These are phyloP conservation scores for Candida succiphila DNA, from an alignment of 805 yeast species.

Conservation along the genomic window DNA sequence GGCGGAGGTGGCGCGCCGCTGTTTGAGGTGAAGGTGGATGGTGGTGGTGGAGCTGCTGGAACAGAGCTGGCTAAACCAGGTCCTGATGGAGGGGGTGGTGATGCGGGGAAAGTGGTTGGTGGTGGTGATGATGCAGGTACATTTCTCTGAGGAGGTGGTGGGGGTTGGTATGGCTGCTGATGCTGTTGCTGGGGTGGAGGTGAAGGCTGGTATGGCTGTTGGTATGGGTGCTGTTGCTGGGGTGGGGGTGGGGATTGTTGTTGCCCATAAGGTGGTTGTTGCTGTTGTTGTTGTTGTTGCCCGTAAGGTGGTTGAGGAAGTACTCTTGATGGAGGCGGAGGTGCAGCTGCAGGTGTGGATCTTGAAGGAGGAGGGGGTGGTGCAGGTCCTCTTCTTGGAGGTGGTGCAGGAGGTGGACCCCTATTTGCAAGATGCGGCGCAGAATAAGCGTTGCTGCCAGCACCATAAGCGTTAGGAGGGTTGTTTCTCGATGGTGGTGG, in stretches of 20 bases:
- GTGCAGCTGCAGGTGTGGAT: slow-evolving; percentile 15
- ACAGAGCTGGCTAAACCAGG: slow-evolving; percentile 10
- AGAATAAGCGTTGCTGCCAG: slow-evolving; percentile 5
- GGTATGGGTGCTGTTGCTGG: slow-evolving; percentile 17
- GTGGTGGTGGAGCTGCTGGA: slow-evolving; percentile 15
- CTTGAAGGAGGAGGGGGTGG: slow-evolving; percentile 14
- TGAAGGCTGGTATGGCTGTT: slow-evolving; percentile 8
- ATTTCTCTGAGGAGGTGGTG: slow-evolving; percentile 7
- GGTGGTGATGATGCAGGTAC: slow-evolving; percentile 26
- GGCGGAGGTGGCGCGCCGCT: slow-evolving; percentile 19
- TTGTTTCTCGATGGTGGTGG: slow-evolving; percentile 20
- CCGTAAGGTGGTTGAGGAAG: slow-evolving; percentile 29
- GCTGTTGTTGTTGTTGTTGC: slow-evolving; percentile 21
- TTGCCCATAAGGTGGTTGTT: not conserved
- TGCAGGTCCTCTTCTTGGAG: slow-evolving; percentile 14
- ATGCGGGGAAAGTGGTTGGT: no score
- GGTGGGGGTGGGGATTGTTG: not conserved
- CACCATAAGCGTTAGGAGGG: slow-evolving; percentile 7
- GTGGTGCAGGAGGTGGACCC: slow-evolving; percentile 25
- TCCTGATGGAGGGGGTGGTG: slow-evolving; percentile 28
- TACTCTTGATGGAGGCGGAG: slow-evolving; percentile 13
- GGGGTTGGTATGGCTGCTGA: slow-evolving; percentile 13
- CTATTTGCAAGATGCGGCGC: slow-evolving; percentile 12
- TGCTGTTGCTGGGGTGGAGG: slow-evolving; percentile 3
- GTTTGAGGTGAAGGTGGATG: slow-evolving; percentile 13